Base-by-base conservation (phyloP, 2,329 filamentous ascomycete species). In the Sarocladium oryzae region DNA sequence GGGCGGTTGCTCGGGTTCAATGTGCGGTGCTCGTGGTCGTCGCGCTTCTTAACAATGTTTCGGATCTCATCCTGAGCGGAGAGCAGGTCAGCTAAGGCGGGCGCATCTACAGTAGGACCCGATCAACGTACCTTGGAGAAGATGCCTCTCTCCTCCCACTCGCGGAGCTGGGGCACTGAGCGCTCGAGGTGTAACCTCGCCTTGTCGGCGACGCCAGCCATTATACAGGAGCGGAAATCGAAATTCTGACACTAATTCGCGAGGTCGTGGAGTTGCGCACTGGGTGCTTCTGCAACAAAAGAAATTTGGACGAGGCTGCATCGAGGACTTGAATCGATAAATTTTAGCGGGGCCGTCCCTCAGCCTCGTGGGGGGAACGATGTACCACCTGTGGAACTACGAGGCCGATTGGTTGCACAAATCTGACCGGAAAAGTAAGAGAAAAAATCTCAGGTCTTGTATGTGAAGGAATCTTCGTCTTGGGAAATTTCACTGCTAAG, bases 131-230 rank as follows among this genome's bases (percentile, higher is more conserved):
- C 88, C 73, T 86, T 84, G 55, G 79, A 82, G 71, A 99, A 99
- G 59, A 99, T 87, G 60, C 89, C 85, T 68, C 96, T 96, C 57
- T 88, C 82, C 69, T 95, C 88, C 68, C 89, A 95, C 62, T 96
- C 90, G 56, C 90, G 89, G 52, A 99, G 79, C 68, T 97, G 91
- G 15, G 91, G 89, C 38, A 96, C 88, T 2, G 88, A 86, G 59
- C 92, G 86, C 73, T 99, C 93, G 57, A 97, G 80, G 69, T 88
- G 96, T 71, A 92, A 97, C 53, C 92, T 88, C 52, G 92, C 93
- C 71, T 96, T 97, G 64, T 97, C 93, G 56, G 88, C 86, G 53
- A 93, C 85, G 37, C 83, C 86, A 1, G 90, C 81, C 89, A 96
- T 95, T 54, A 49, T 57, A 40, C 18, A 15, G 11, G 11, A n/a